Evolutionary conservation across 2,329 filamentous ascomycete species (phyloP), one percentile per base, ranked within the genome.

Genomic region (Zalaria obscura): DNA sequence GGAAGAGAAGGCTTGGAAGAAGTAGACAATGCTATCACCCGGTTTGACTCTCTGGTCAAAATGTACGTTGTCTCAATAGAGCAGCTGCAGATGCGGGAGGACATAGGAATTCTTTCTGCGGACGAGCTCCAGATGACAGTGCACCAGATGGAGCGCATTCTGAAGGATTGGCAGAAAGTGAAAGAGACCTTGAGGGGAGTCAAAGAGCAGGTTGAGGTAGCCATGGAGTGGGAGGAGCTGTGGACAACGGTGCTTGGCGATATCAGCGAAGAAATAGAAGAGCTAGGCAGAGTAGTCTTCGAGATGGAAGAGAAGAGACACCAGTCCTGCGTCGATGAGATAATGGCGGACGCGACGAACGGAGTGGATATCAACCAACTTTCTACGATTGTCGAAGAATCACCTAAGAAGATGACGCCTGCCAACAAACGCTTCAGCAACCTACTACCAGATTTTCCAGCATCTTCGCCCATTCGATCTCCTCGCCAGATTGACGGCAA

Each of bases 211-310:
- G 89, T 98, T 11, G 91, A 96, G 61, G 78, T 94, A 44, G 91
- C 91, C 37, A 93, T 96, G 87, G 91, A 98, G 57, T 98, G 89
- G 89, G 88, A 95, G 60, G 88, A 96, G 63, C 70, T 98, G 31
- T 96, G 91, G 89, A 86, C 86, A 52, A 85, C 75, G 48, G 89
- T 96, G 3, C 69, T 98, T 3, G 89, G 88, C 36, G 43, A 39
- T 9, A 94, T 96, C 46, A 84, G 88, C 40, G 78, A 80, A 47
- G 91, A 98, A 63, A 80, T 87, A 55, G 83, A 91, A 48, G 79
- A 81, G 36, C 69, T 93, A 10, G 77, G 75, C 53, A 73, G 83
- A 33, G 66, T 94, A 38, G 84, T 96, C 27, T 96, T 96, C 54
- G 88, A 96, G 61, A 94, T 96, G 87, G 91, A 98, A 60, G 91